A percentile compares a stretch with the other conserved stretches of the same genome.
Conservation (phyloP, 345 rosid species). For the Kernera saxatilis region DNA sequence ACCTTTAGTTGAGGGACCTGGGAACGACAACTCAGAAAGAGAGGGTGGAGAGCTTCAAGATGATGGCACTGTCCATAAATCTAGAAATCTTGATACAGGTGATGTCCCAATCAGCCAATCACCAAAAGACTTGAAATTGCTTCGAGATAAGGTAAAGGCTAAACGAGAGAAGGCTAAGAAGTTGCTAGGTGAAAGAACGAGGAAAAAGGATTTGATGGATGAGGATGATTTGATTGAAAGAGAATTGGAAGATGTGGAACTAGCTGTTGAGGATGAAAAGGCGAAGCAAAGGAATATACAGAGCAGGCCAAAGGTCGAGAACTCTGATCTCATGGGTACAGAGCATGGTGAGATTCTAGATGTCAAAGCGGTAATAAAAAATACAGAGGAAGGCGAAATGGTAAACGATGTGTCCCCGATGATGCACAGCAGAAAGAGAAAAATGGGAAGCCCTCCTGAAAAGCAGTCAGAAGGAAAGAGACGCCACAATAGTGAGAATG, state of each 20-base stretch:
- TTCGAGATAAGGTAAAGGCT: constrained; percentile 72
- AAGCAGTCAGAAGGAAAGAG: constrained; percentile 41
- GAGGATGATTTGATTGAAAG: constrained; percentile 89
- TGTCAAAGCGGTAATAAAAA: constrained; percentile 31
- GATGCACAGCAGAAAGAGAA: constrained; percentile 58
- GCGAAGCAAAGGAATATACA: constrained; percentile 45
- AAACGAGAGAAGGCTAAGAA: constrained; percentile 61
- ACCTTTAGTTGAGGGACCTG: constrained; percentile 36
- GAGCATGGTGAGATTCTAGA: constrained; percentile 31
- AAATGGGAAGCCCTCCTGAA: constrained; percentile 58
- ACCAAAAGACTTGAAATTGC: constrained; percentile 66
- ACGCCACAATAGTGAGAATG: constrained; percentile 23
- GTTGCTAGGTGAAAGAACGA: constrained; percentile 55
- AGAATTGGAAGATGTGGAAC: constrained; percentile 73
- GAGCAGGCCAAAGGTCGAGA: constrained; percentile 37
- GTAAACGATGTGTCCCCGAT: constrained; percentile 46
- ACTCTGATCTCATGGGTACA: constrained; percentile 22
- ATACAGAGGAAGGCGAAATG: constrained; percentile 61
- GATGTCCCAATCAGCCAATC: constrained; percentile 60
- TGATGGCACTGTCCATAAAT: constrained; percentile 37
- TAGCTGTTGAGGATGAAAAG: constrained; percentile 60
- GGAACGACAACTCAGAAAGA: constrained; percentile 46
- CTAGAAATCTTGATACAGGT: constrained; percentile 35
- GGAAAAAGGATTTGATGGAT: constrained; percentile 63
- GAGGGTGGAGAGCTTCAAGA: constrained; percentile 51